phyloP scores from a whole-genome alignment of 805 yeast genomes.

The Nakazawaea peltata region DNA sequence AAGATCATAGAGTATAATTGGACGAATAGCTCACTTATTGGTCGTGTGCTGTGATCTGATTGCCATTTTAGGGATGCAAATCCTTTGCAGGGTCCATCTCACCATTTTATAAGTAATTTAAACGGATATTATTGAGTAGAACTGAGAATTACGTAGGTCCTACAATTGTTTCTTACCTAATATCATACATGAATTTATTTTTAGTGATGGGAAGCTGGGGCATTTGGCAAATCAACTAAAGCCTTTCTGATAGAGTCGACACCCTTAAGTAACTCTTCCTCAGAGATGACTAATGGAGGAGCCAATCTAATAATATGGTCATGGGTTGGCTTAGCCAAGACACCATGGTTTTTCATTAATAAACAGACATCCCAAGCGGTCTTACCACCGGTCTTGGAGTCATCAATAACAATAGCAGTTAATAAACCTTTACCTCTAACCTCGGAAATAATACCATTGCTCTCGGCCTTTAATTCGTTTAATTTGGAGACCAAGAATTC shows the following conservation, averaged over 20 bases:
- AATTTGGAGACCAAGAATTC: constrained; percentile 56
- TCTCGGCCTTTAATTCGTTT: constrained; percentile 41
- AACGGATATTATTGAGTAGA: no score
- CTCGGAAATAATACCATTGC: constrained; percentile 44
- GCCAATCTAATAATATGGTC: constrained; percentile 93
- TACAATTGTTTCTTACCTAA: no score
- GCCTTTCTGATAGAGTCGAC: constrained; percentile 62
- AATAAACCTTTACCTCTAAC: constrained; percentile 83
- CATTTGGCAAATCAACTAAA: constrained; percentile 48
- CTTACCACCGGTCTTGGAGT: constrained; percentile 74
- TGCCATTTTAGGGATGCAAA: no score
- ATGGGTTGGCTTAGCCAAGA: constrained; percentile 94
- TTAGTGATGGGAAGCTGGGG: constrained; percentile 34
- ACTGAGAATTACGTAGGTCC: no score
- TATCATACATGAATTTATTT: neutral
- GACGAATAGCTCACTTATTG: no score
- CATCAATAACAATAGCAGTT: constrained; percentile 87
- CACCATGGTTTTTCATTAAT: constrained; percentile 80
- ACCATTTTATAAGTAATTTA: no score
- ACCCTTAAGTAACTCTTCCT: constrained; percentile 80
- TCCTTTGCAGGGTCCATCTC: no score
- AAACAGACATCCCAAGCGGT: constrained; percentile 95
- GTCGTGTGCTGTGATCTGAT: no score
- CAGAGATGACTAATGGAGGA: constrained; percentile 87
- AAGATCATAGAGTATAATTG: no score